Base-by-base conservation (phyloP, 345 rosid genomes). In the Pelargonium nanum region DNA sequence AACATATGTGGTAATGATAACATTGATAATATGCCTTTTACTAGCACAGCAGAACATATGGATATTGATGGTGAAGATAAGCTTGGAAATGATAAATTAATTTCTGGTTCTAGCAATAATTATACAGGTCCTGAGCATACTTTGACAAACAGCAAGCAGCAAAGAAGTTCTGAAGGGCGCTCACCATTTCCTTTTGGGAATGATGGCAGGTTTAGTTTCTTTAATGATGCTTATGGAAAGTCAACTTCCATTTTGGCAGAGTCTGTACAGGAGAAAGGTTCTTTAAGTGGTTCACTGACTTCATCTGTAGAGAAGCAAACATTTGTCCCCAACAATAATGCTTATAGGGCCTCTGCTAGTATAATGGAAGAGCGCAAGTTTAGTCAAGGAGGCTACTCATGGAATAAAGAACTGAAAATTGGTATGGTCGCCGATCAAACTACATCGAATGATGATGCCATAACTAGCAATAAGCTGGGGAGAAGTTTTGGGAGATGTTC, bases 51-150 rank as follows among this genome's bases (percentile, higher is more conserved):
- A 25, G 69, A 58, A 58, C 23, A 48, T 55, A 61, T 55, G 62
- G 62, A 71, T 53, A 19, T 54, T 58, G 56, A 65, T 63, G 44
- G 34, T 60, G 54, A 55, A 28, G 53, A 68, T 61, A 66, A 65
- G 25, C 16, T 51, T 64, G 69, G 22, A 10, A 56, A 53, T 58
- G 51, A 62, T 50, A 69, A 60, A 23, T 20, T 53, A 61, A 65
- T 65, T 57, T 56, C 65, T 61, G 57, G 54, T 24, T 61, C 59
- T 30, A 45, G 26, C 19, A 19, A 67, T 61, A 50, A 32, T 57
- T 28, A 34, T 58, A 25, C 59, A 19, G 28, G 55, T 10, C 55
- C 24, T 24, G 62, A 30, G 51, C 55, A 56, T 72, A 53, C 45
- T n/a, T 5, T 32, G 51, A 30, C 13, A 59, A 53, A 45, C 26